Evolutionary conservation across 108 stramenopile species (phyloP).

Genomic region (Ochromonas danica): DNA sequence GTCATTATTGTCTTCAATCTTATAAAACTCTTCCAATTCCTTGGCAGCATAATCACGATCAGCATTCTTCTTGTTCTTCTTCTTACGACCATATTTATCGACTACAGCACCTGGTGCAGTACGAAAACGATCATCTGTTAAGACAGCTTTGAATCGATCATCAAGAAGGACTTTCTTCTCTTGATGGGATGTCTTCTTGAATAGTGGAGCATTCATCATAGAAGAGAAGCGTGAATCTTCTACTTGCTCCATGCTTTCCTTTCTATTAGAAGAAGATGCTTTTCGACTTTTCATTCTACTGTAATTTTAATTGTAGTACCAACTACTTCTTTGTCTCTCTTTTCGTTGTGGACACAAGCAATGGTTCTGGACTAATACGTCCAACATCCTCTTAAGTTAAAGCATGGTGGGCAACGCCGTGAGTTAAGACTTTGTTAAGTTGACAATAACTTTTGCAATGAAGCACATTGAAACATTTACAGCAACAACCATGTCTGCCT

Average conservation of each 20-base stretch:
- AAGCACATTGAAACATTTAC: too few relatives aligned
- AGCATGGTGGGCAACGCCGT: too few relatives aligned
- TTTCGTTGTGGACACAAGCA: too few relatives aligned
- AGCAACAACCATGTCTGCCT: too few relatives aligned
- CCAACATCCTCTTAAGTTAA: too few relatives aligned
- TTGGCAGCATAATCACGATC: constrained; percentile 15
- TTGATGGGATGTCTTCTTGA: constrained; percentile 41
- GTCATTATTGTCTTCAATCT: constrained; percentile 24
- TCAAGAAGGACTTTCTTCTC: constrained; percentile 48
- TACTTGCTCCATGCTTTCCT: constrained; percentile 38
- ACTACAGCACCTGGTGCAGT: constrained; percentile 11
- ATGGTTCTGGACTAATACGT: too few relatives aligned
- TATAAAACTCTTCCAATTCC: constrained; percentile 32
- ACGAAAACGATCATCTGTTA: constrained; percentile 40
- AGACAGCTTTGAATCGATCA: constrained; percentile 48
- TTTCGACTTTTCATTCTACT: too few relatives aligned
- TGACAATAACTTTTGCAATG: too few relatives aligned
- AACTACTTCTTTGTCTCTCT: too few relatives aligned
- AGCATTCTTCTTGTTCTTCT: constrained; percentile 1
- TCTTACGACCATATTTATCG: constrained; percentile 35
- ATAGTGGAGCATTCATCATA: constrained; percentile 55
- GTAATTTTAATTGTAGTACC: too few relatives aligned
- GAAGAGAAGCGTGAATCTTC: constrained; percentile 48
- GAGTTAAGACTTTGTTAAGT: too few relatives aligned
- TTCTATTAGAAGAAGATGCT: too few relatives aligned